Conservation (phyloP, 2,329 filamentous ascomycete species). For the Pseudocercospora musae region DNA sequence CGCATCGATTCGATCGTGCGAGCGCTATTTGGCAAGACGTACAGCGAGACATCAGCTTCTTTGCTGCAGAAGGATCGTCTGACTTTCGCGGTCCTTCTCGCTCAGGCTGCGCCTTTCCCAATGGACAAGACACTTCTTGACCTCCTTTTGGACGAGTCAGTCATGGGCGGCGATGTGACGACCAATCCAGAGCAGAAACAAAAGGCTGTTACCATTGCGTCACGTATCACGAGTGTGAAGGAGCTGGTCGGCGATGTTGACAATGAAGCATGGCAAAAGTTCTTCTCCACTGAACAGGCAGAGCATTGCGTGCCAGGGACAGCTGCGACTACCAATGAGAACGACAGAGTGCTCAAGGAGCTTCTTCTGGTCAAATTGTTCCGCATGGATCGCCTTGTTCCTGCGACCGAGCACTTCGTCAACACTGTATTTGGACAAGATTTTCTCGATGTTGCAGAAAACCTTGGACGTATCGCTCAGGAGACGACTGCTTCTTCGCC, state of each 20-base stretch:
- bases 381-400: conserved; percentile 92
- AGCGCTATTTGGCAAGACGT: conserved; percentile 86
- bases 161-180: conserved; percentile 76
- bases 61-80: conserved; percentile 91
- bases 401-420: conserved; percentile 87
- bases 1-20: conserved; percentile 87
- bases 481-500: conserved; percentile 82
- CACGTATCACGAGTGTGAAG: conserved; percentile 70
- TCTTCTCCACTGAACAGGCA: conserved; percentile 80
- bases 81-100: conserved; percentile 89
- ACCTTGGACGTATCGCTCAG: conserved; percentile 78
- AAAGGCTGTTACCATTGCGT: conserved; percentile 65
- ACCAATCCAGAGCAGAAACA: conserved; percentile 62
- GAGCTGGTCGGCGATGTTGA: conserved; percentile 63
- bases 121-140: conserved; percentile 93
- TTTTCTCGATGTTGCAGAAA: conserved; percentile 79
- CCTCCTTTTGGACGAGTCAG: conserved; percentile 71
- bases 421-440: conserved; percentile 77
- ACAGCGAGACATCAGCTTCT: conserved; percentile 88
- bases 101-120: conserved; percentile 90
- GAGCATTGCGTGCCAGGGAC: conserved; percentile 77
- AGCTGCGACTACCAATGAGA: conserved; percentile 54
- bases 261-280: conserved; percentile 69
- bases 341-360: conserved; percentile 76
- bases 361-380: conserved; percentile 90